phyloP scores from a whole-genome alignment of 73 alveolate species.

The Urostyla sp. region DNA sequence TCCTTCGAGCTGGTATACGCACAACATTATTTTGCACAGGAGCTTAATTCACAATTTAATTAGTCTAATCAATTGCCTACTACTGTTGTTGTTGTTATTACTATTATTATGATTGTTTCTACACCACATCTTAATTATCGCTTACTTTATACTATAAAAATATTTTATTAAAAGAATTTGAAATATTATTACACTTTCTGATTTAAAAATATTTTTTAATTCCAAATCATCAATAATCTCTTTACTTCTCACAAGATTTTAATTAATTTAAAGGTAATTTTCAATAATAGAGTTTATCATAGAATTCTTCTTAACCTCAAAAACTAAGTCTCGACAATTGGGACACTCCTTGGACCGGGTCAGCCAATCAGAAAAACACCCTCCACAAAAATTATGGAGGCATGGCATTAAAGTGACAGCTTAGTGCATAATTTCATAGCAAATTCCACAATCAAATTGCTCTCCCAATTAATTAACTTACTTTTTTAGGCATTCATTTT shows the following conservation, averaged over 20 bases:
- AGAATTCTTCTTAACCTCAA: conserved; percentile 76
- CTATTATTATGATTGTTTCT: background rate
- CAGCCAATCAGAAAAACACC: conserved; percentile 91
- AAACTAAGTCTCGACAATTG: conserved; percentile 74
- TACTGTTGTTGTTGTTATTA: background rate
- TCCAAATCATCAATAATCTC: conserved; percentile 75
- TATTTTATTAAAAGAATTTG: background rate
- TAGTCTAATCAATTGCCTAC: background rate
- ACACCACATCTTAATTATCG: background rate
- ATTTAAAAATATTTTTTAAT: conserved; percentile 58
- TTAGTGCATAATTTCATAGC: conserved; percentile 80
- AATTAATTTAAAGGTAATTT: conserved; percentile 58
- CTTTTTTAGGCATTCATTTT: conserved; percentile 11
- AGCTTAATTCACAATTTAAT: background rate
- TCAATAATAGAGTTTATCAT: conserved; percentile 76
- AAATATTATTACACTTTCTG: conserved; percentile 23
- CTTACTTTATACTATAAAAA: conserved; percentile 2
- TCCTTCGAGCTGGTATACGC: background rate
- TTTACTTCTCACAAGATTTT: conserved; percentile 65
- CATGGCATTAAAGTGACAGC: conserved; percentile 90
- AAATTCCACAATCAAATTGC: conserved; percentile 79
- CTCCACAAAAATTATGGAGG: conserved; percentile 92
- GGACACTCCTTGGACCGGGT: conserved; percentile 82
- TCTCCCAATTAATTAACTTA: conserved; percentile 55
- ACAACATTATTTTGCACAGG: background rate